A percentile compares a stretch with the other conserved stretches of the same genome.
Conservation (phyloP, 2,329 filamentous ascomycete species). For the Aciculosporium take region DNA sequence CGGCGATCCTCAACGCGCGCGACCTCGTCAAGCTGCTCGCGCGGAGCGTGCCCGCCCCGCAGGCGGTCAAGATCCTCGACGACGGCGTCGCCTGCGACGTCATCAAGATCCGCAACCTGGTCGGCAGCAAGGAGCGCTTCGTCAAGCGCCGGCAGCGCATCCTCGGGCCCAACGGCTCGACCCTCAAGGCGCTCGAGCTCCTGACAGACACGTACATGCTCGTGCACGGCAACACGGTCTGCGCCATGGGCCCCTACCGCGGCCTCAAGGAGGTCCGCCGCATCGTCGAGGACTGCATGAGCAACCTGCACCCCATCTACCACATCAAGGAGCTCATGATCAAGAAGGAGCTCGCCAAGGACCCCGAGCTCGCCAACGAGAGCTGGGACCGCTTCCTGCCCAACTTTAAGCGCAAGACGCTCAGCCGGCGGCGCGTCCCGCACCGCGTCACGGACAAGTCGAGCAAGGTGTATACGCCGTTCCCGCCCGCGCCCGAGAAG, state of each 20-base stretch:
- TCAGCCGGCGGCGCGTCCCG: slow-evolving; percentile 71
- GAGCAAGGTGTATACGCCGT: slow-evolving; percentile 92
- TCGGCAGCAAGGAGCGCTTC: slow-evolving; percentile 88
- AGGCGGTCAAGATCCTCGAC: slow-evolving; percentile 87
- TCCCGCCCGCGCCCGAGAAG: slow-evolving; percentile 94
- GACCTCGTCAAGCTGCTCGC: slow-evolving; percentile 90
- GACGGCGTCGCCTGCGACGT: slow-evolving; percentile 88
- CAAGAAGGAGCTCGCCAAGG: slow-evolving; percentile 80
- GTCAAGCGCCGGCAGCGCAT: slow-evolving; percentile 90
- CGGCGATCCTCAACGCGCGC: slow-evolving; percentile 81
- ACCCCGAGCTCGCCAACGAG: slow-evolving; percentile 72
- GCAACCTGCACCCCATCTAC: slow-evolving; percentile 93
- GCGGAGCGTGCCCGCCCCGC: slow-evolving; percentile 79
- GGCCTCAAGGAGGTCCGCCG: slow-evolving; percentile 83
- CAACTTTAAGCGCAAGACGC: slow-evolving; percentile 88
- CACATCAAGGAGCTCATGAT: slow-evolving; percentile 68
- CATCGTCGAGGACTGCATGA: slow-evolving; percentile 91
- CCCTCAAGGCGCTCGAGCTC: slow-evolving; percentile 84
- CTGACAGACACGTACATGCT: slow-evolving; percentile 86
- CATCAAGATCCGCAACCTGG: slow-evolving; percentile 84
- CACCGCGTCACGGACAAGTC: slow-evolving; percentile 81
- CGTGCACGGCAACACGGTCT: slow-evolving; percentile 92
- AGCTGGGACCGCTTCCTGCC: slow-evolving; percentile 94
- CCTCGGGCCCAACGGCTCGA: slow-evolving; percentile 79
- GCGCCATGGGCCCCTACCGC: slow-evolving; percentile 82